phyloP scores from a whole-genome alignment of 305 asterid species.

The Ilex paraguariensis region DNA sequence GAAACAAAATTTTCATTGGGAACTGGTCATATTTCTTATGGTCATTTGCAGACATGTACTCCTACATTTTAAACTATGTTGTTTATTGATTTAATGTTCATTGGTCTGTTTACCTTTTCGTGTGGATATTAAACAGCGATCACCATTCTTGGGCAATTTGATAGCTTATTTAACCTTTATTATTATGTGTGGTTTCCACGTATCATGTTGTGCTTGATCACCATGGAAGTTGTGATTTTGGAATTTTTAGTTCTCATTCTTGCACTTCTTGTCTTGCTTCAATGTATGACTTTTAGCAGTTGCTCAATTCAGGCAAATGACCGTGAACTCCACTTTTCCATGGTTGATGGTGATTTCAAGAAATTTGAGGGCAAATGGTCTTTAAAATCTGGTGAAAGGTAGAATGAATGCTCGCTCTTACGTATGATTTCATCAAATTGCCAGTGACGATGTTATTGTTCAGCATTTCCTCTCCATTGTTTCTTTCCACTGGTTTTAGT shows the following conservation, averaged over 20 bases:
- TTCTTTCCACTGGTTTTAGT: too few species aligned
- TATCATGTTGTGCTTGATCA: background rate
- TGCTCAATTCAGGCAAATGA: conserved; percentile 43
- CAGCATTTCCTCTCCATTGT: too few species aligned
- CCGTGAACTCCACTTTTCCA: conserved; percentile 73
- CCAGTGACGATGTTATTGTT: too few species aligned
- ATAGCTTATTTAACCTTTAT: background rate
- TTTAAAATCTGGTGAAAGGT: conserved; percentile 67
- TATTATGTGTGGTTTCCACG: too few species aligned
- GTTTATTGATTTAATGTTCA: too few species aligned
- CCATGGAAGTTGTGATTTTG: background rate
- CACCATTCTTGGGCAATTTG: background rate
- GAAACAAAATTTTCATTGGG: too few species aligned
- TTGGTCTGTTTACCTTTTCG: too few species aligned
- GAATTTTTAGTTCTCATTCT: background rate
- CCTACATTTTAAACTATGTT: too few species aligned
- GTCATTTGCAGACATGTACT: too few species aligned
- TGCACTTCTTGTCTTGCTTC: background rate
- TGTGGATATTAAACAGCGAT: too few species aligned
- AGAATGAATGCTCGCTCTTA: conserved; percentile 6
- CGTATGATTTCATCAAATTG: background rate
- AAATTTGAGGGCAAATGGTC: conserved; percentile 96
- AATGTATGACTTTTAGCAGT: conserved; percentile 6
- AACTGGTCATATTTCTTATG: too few species aligned
- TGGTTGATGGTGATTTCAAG: conserved; percentile 99